Conservation (phyloP, 768 basidiomycete genomes). For the Agrocybe chaxingu region DNA sequence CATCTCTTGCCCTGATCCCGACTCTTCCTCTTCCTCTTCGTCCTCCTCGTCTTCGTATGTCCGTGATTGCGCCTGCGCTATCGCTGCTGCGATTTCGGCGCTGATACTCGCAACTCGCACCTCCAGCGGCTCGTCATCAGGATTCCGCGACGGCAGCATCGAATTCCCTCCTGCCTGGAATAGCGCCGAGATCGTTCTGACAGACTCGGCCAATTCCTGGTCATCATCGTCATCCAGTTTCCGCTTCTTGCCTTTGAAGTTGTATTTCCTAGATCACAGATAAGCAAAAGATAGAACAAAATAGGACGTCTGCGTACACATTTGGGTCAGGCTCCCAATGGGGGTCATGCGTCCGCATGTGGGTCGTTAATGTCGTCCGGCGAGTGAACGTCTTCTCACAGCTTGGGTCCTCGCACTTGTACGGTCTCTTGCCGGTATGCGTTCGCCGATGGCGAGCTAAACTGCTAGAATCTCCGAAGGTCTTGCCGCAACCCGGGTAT, state of each 20-base stretch:
- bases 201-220: conserved; percentile 65
- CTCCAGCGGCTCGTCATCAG: conserved; percentile 50
- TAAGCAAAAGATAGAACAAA: conserved; percentile 15
- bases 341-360: conserved; percentile 87
- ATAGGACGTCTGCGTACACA: conserved; percentile 47
- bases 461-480: conserved; percentile 89
- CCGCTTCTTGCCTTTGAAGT: conserved; percentile 72
- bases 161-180: conserved; percentile 48
- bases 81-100: conserved; percentile 76
- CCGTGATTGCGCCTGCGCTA: conserved; percentile 69
- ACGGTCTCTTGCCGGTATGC: conserved; percentile 83
- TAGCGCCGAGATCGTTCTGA: conserved; percentile 71
- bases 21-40: conserved; percentile 48
- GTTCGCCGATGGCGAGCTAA: conserved; percentile 89
- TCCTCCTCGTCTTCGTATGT: conserved; percentile 57
- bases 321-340: conserved; percentile 83
- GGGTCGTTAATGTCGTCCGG: conserved; percentile 78
- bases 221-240: conserved; percentile 62
- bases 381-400: conserved; percentile 89
- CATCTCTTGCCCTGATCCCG: conserved; percentile 51
- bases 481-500: conserved; percentile 83
- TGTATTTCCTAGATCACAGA: conserved; percentile 56
- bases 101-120: conserved; percentile 74
- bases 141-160: conserved; percentile 23
- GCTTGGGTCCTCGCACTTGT: conserved; percentile 78